Conservation (phyloP, 805 yeast genomes). For the Hanseniaspora thailandica region DNA sequence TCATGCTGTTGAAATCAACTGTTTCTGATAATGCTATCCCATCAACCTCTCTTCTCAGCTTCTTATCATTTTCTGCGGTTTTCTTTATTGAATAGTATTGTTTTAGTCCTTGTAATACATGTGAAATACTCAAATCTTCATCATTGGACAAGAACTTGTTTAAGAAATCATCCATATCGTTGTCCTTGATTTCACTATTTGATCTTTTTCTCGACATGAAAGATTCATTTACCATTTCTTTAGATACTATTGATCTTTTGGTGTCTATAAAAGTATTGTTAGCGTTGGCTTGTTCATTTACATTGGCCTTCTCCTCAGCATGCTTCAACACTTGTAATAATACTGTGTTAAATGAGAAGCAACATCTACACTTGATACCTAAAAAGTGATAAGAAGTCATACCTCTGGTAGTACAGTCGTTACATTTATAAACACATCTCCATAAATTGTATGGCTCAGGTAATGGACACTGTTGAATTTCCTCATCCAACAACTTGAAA, state of each 20-base stretch:
- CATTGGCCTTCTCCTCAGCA: slow-evolving; percentile 32
- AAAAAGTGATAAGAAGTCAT: slow-evolving; percentile 66
- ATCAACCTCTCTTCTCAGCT: not conserved
- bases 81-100: slow-evolving; percentile 1
- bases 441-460: slow-evolving; percentile 72
- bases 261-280: slow-evolving; percentile 2
- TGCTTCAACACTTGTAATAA: slow-evolving; percentile 54
- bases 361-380: slow-evolving; percentile 79
- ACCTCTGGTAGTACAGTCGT: slow-evolving; percentile 79
- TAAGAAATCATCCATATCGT: slow-evolving; percentile 10
- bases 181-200: not conserved
- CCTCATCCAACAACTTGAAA: slow-evolving; percentile 75
- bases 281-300: slow-evolving; percentile 22
- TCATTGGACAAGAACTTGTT: slow-evolving; percentile 12
- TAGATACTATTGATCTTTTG: slow-evolving; percentile 5
- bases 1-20: not conserved
- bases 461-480: slow-evolving; percentile 60
- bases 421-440: slow-evolving; percentile 65
- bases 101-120: slow-evolving; percentile 9
- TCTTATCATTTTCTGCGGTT: not conserved
- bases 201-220: slow-evolving; percentile 8
- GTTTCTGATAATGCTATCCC: not conserved
- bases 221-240: slow-evolving; percentile 5
- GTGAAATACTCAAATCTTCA: slow-evolving; percentile 14
- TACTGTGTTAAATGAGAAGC: slow-evolving; percentile 77